phyloP scores from a whole-genome alignment of 2,329 filamentous ascomycete species.

The Cladosporium colombiae region DNA sequence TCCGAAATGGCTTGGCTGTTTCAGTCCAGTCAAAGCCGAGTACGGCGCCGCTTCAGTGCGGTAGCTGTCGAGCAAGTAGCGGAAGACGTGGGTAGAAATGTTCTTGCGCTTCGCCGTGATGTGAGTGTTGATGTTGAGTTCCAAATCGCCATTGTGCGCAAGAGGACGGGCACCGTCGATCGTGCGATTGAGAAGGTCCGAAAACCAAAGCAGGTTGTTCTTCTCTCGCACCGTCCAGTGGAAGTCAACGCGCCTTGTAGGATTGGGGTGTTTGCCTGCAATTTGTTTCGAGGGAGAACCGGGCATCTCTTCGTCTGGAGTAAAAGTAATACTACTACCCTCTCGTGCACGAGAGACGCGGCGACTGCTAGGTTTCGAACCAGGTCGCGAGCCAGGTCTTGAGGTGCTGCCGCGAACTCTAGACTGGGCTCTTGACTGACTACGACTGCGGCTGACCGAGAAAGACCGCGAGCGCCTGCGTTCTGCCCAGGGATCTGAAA shows the following conservation, averaged over 20 bases:
- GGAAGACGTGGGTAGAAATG: conserved; percentile 57
- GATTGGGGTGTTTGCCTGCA: conserved; percentile 17
- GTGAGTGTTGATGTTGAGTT: conserved; percentile 59
- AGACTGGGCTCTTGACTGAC: conserved; percentile 10
- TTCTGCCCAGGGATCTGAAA: conserved; percentile 28
- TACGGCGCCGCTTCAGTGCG: conserved; percentile 53
- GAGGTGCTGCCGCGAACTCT: conserved; percentile 1
- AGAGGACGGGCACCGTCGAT: conserved; percentile 43
- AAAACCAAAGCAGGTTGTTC: conserved; percentile 60
- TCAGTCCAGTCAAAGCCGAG: conserved; percentile 56
- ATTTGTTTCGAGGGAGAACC: not conserved
- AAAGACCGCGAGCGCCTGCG: conserved; percentile 13
- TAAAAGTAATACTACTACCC: conserved; percentile 11
- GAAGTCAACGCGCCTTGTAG: conserved; percentile 54
- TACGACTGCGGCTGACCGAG: conserved; percentile 13
- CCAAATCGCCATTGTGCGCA: conserved; percentile 41
- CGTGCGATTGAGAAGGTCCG: conserved; percentile 56
- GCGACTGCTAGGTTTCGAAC: conserved; percentile 6
- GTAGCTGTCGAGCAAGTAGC: conserved; percentile 59
- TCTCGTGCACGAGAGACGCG: not conserved
- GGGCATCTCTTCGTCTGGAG: conserved; percentile 2
- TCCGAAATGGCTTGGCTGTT: conserved; percentile 57
- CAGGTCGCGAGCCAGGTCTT: not conserved
- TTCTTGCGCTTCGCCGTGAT: conserved; percentile 57
- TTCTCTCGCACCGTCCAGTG: conserved; percentile 62